These are phyloP conservation scores for Carpinus fangiana DNA, from an alignment of 306 rosid species.

Conservation along the genomic window DNA sequence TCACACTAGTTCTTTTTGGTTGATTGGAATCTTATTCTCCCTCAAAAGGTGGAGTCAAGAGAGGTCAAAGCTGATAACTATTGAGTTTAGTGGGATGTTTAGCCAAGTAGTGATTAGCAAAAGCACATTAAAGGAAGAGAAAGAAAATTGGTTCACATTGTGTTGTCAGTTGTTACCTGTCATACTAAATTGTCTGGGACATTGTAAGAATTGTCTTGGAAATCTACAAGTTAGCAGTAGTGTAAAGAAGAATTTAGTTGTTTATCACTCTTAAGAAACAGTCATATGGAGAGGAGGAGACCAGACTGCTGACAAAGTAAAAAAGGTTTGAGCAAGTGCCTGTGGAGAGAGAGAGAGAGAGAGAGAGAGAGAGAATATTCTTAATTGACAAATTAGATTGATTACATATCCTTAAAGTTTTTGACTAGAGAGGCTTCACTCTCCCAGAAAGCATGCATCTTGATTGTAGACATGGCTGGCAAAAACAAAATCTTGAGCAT, in stretches of 20 bases:
- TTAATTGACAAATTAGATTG: conserved; percentile 26
- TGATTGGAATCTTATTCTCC: conserved; percentile 13
- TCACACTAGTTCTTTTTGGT: conserved; percentile 11
- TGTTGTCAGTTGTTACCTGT: conserved; percentile 19
- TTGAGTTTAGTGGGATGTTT: conserved; percentile 14
- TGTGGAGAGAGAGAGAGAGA: conserved; percentile 25
- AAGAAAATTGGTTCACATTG: conserved; percentile 21
- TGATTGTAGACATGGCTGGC: conserved; percentile 1
- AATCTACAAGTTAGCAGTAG: background rate
- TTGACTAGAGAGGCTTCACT: conserved; percentile 32
- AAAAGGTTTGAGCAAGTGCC: conserved; percentile 28
- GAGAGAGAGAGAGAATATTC: conserved; percentile 12
- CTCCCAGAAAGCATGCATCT: conserved; percentile 21
- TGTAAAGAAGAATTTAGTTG: background rate
- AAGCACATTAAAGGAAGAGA: conserved; percentile 34
- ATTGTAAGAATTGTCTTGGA: background rate
- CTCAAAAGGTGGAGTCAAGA: conserved; percentile 5
- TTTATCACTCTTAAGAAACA: background rate
- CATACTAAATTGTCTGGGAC: conserved; percentile 27
- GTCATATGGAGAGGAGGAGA: background rate
- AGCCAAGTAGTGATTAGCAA: conserved; percentile 2
- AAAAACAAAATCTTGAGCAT: too few species aligned
- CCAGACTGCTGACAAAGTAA: background rate
- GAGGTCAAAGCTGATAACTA: background rate
- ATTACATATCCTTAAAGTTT: conserved; percentile 16